Base-by-base conservation (phyloP, 2,329 filamentous ascomycete genomes). In the Achaetomium macrosporum region DNA sequence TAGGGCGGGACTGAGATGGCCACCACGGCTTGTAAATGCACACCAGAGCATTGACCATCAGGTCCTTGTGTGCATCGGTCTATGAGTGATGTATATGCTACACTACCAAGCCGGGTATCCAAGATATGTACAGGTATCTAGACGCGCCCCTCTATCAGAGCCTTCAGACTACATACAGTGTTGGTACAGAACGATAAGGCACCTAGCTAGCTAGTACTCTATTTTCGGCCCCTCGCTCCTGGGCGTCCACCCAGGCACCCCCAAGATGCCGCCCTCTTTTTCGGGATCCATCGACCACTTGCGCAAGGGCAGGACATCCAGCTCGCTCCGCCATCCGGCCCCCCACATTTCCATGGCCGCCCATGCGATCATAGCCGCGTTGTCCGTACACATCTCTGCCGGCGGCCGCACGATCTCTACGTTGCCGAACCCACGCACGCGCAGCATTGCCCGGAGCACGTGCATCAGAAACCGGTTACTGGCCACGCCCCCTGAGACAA, bases 351-450 rank as follows among this genome's bases (percentile, higher is more conserved):
- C 91, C 59, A 91, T 78, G 0, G 87, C 93, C 1, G 91, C 77
- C 92, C 93, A 97, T 1, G 87, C 92, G 66, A 97, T 91, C 93
- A 99, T 99, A 44, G 90, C 89, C 12, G 93, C 93, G 69, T 99
- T 97, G 65, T 99, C 93, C 0, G 90, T 96, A 66, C 93, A 97
- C 49, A 92, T 76, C 40, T 76, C 74, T 10, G 81, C 69, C 2
- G 90, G 90, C n/a, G 93, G 92, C 51, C 86, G 87, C 30, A 85
- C 70, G 8, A 96, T 68, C 11, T 76, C 62, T 29, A 95, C 67
- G 58, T 81, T 62, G 0, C 66, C 64, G 64, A 82, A 85, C 0
- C 88, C 88, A 41, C 86, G 79, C n/a, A 75, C 78, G 58, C 85
- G 78, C 40, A 96, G 67, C 42, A 75, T 73, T 7, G 66, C 56